phyloP scores from a whole-genome alignment of 2,329 filamentous ascomycete species.

The Venturia oleaginea region DNA sequence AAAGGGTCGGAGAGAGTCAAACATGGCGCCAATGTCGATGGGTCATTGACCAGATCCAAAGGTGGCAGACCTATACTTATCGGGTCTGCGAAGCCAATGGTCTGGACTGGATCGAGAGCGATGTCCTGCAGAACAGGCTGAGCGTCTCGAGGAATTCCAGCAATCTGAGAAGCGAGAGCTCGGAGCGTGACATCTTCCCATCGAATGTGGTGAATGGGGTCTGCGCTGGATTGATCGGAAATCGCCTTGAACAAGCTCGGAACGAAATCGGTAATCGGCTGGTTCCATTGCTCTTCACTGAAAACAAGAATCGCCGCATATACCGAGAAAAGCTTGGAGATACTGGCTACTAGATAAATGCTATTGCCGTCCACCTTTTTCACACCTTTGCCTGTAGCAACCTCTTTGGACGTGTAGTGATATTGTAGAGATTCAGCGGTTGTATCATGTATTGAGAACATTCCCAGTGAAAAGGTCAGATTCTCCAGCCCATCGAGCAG shows the following conservation, averaged over 20 bases:
- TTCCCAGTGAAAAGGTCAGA: conserved; percentile 31
- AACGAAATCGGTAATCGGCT: conserved; percentile 24
- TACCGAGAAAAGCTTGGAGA: conserved; percentile 32
- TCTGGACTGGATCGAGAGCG: neutral
- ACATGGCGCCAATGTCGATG: conserved; percentile 19
- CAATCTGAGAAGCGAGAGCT: conserved; percentile 26
- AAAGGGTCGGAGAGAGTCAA: neutral
- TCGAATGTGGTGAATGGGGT: conserved; percentile 19
- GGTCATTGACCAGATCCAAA: conserved; percentile 15
- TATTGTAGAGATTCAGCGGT: conserved; percentile 26
- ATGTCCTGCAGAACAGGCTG: neutral
- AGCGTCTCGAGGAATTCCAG: conserved; percentile 22
- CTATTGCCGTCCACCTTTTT: conserved; percentile 32
- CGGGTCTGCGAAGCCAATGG: conserved; percentile 13
- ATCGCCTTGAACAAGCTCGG: conserved; percentile 21
- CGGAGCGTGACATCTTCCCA: conserved; percentile 29
- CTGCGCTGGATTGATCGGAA: conserved; percentile 11
- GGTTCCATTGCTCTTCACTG: conserved; percentile 27
- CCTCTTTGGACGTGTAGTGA: conserved; percentile 27
- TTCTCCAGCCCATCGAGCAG: conserved; percentile 20
- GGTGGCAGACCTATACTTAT: conserved; percentile 16
- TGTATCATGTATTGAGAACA: conserved; percentile 32
- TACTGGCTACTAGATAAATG: conserved; percentile 36
- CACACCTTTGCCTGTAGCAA: conserved; percentile 25
- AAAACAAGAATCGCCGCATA: conserved; percentile 30